phyloP scores from a whole-genome alignment of 140 eudicot genomes.

The Oenanthe javanica region DNA sequence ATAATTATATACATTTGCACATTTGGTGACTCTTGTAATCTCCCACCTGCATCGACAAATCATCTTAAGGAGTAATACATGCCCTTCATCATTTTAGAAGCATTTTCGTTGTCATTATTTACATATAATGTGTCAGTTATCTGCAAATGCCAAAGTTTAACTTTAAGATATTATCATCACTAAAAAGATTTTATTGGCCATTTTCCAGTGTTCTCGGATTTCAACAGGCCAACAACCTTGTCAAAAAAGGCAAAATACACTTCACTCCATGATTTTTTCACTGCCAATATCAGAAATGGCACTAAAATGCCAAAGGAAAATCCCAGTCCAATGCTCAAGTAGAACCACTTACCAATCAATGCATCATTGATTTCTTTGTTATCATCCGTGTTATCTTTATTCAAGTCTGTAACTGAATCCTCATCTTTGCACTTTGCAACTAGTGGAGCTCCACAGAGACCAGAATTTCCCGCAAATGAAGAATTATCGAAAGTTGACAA shows the following conservation, averaged over 20 bases:
- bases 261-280: slow-evolving; percentile 37
- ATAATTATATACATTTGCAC: too few species aligned
- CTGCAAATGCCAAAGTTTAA: neutral
- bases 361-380: slow-evolving; percentile 1
- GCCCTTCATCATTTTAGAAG: neutral
- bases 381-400: neutral
- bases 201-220: neutral
- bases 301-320: slow-evolving; percentile 34
- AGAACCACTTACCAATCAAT: slow-evolving; percentile 29
- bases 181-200: neutral
- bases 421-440: slow-evolving; percentile 15
- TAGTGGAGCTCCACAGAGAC: slow-evolving; percentile 53
- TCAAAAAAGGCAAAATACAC: slow-evolving; percentile 36
- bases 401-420: neutral
- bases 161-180: neutral
- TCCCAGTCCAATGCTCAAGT: slow-evolving; percentile 36
- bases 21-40: too few species aligned
- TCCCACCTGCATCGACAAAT: too few species aligned
- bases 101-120: neutral
- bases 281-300: slow-evolving; percentile 20
- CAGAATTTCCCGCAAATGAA: slow-evolving; percentile 32
- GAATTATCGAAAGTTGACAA: slow-evolving; percentile 25
- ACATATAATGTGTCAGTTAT: neutral
- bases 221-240: slow-evolving; percentile 7
- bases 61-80: too few species aligned